A percentile compares a stretch with the other conserved stretches of the same genome.
phyloP scores from a whole-genome alignment of 441 rosid genomes.

The Omphalea diandra region DNA sequence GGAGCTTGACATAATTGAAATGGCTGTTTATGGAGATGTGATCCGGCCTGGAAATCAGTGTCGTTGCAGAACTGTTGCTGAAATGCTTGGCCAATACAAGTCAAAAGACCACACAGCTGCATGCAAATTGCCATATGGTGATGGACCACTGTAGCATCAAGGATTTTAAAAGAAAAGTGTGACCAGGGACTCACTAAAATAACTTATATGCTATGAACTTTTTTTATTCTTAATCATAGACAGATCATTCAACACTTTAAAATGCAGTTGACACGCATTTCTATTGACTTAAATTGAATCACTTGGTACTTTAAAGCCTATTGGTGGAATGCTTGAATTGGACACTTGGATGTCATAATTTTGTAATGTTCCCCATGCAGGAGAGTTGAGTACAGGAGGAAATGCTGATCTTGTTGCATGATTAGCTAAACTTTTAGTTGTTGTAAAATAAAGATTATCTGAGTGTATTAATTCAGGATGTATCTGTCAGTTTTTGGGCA shows the following conservation, averaged over 20 bases:
- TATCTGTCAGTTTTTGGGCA: neutral
- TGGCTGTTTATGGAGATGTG: slow-evolving; percentile 92
- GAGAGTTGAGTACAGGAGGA: neutral
- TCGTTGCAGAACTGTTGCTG: slow-evolving; percentile 77
- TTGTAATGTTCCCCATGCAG: neutral
- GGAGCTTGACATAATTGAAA: slow-evolving; percentile 87
- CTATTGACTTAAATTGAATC: slow-evolving; percentile 1
- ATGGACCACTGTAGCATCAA: slow-evolving; percentile 21
- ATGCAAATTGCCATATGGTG: slow-evolving; percentile 59
- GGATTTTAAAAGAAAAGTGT: neutral
- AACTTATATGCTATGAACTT: neutral
- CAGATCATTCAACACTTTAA: neutral
- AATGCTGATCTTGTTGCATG: neutral
- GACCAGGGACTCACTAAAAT: neutral
- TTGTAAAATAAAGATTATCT: neutral
- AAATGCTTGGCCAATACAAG: slow-evolving; percentile 68
- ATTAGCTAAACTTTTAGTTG: too few relatives aligned
- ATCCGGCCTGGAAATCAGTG: slow-evolving; percentile 80
- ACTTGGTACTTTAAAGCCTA: neutral
- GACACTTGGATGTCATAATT: neutral
- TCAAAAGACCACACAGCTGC: slow-evolving; percentile 61
- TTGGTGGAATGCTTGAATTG: neutral
- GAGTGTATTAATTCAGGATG: neutral
- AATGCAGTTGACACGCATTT: neutral
- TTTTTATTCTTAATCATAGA: neutral